Base-by-base conservation (phyloP, 1,139 yeast species). In the Entelexis sorbosivorans region DNA sequence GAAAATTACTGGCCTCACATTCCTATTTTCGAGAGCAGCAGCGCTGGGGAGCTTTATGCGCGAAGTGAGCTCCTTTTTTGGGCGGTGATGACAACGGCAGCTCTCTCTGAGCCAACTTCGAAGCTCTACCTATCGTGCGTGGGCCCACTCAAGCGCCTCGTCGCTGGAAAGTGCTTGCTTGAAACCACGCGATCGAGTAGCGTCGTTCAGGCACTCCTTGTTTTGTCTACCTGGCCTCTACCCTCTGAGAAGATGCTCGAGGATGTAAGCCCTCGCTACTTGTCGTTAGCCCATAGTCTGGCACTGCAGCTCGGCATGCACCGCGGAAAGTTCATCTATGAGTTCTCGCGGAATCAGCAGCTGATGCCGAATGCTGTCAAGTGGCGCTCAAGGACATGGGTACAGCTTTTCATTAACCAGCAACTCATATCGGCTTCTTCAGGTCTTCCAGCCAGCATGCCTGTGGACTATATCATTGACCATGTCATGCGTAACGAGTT, bases 361-460 rank as follows among this genome's bases (percentile, higher is more conserved):
- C 77, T 86, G 39, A 72, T 88, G 63, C 93, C 94, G 0, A 88
- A 88, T 66, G 91, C 96, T 4, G 96, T 87, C 60, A 81, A 81
- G 64, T 89, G 96, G 96, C 75, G 97, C 65, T 87, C 96, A 0
- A 73, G 96, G 58, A 79, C 95, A 1, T 89, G 96, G 96, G 70
- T 87, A 34, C 88, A 93, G 0, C 82, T 86, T 3, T 89, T 85
- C 65, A 83, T 88, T 63, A 76, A 86, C 52, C 96, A 88, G 63
- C 94, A 87, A 59, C 84, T 88, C 62, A 86, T 95, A 94, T 82
- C 94, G 14, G 84, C 94, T 16, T 79, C 81, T 42, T 69, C 88
- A 51, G 96, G 96, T 0, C 70, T 89, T 49, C 96, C 96, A 1
- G 91, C 96, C 1, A 81, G 87, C 11, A 77, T 86, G 57, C 83